Percentiles rank a stretch among this genome's conserved stretches.
phyloP scores from a whole-genome alignment of 2,329 filamentous ascomycete genomes.

The Dothiorella sarmentorum region DNA sequence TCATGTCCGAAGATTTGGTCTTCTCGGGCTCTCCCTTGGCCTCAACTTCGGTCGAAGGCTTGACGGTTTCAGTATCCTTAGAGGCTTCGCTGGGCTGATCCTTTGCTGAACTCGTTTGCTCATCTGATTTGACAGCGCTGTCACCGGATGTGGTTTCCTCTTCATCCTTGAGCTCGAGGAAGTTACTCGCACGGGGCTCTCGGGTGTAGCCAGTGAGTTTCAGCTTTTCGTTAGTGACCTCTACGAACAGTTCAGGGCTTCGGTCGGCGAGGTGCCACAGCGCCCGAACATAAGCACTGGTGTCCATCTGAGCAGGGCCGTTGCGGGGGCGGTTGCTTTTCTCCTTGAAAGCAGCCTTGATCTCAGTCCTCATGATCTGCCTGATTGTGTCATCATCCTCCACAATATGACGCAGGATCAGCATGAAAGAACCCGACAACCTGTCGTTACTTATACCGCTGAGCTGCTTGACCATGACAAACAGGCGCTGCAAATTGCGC shows the following conservation, averaged over 20 bases:
- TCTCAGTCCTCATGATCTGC: constrained; percentile 88
- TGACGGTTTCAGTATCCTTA: constrained; percentile 19
- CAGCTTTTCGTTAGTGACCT: constrained; percentile 80
- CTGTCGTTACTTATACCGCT: constrained; percentile 73
- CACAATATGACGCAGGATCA: constrained; percentile 85
- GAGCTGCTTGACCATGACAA: constrained; percentile 93
- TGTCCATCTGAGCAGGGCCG: constrained; percentile 52
- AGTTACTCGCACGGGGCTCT: constrained; percentile 44
- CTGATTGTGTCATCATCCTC: constrained; percentile 90
- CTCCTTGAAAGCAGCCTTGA: constrained; percentile 69
- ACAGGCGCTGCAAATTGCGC: constrained; percentile 82
- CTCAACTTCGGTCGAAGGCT: constrained; percentile 41
- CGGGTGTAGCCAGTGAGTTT: constrained; percentile 64
- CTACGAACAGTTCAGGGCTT: constrained; percentile 79
- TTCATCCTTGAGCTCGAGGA: constrained; percentile 51
- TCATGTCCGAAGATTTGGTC: constrained; percentile 66
- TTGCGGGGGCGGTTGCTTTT: constrained; percentile 36
- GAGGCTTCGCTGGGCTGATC: constrained; percentile 34
- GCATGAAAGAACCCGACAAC: constrained; percentile 72
- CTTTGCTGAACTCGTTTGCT: neutral
- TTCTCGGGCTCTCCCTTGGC: constrained; percentile 58
- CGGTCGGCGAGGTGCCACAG: constrained; percentile 78
- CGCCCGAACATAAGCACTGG: constrained; percentile 68
- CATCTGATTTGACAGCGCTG: neutral
- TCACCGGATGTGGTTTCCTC: constrained; percentile 34